Base-by-base conservation (phyloP, 139 green algal species). In the Volvox africanus region DNA sequence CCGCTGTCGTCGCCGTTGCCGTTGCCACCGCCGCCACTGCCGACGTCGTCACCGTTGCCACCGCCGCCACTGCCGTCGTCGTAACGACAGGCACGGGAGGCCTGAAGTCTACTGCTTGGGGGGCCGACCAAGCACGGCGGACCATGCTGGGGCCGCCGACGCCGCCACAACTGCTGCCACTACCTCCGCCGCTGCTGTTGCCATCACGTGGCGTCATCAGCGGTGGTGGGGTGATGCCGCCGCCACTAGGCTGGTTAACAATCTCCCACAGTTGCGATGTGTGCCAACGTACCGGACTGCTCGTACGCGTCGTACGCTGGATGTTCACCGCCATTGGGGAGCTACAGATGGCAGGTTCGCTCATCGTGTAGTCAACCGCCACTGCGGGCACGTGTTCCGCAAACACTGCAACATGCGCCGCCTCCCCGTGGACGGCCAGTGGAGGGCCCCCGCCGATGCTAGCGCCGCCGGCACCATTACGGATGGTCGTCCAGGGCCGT, bases 191-290 rank as follows among this genome's bases (percentile, higher is more conserved):
- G 67, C 67, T 12, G 67, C 11, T 75, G 14, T 12, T 14, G 20
- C 20, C 71, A 21, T 35, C 71, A 30, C 71, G 24, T 2, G 71
- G 71, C 32, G 71, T 79, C 14, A 35, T 35, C 26, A 32, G 14
- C 71, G 71, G 71, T 2, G 71, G 24, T n/a, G 71, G 71, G 18
- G 71, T 75, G 9, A 75, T 73, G 65, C 65, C 65, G 11, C 65
- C 65, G 65, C 65, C 65, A 24, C 26, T 21, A 2, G 71, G 20
- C 28, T 79, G 71, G 22, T 79, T 79, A n/a, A 35, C 71, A 3
- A 79, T 30, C 75, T 81, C 75, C 75, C 75, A 81, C 1, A 81
- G 75, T 35, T 81, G 75, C 1, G 75, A 81, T 1, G 75, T 81
- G 30, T 81, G 75, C 75, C 75, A 81, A 24, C 75, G 75, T 9